Base-by-base conservation (phyloP, 1,284 basidiomycete species). In the Apiotrichum veenhuisii region DNA sequence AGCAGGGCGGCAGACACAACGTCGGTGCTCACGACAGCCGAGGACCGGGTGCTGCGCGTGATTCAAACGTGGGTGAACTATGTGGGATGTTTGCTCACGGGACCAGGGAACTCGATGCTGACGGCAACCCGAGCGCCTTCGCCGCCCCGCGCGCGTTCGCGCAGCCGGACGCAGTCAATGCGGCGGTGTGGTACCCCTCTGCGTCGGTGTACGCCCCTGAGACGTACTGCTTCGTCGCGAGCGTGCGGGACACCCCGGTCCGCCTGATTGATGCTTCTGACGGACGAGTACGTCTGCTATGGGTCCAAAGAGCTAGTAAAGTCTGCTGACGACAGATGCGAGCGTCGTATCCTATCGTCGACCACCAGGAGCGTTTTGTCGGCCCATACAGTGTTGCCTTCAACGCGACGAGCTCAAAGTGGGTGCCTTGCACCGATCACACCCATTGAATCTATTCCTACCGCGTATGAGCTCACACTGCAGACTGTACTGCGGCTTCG, bases 321-420 rank as follows among this genome's bases (percentile, higher is more conserved):
- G n/a, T n/a, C n/a, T n/a, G n/a, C n/a, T 55, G 49, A 49, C 61
- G 17, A 3, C 58, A 92, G 89, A 80, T 89, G 15, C 82, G 92
- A n/a, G 92, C 91, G 0, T 91, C 89, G 1, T 96, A 97, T 72
- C 82, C 81, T 40, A 94, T 96, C 40, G 82, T 96, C 18, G 91
- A 96, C 72, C 92, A 97, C 65, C 81, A 87, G 18, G 93, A 96
- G 74, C 83, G 91, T 34, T 85, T 90, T 58, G 80, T 95, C 47
- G 89, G 90, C 0, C 91, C 93, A 0, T 87, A 91, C 58, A 84
- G 84, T 64, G 78, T 96, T 57, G 81, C 86, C 0, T 95, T 95
- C 76, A 89, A 89, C 64, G 70, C 80, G 0, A 76, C 82, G 14
- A 84, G 83, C 0, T 79, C 85, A 43, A 86, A 82, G 91, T 92